Evolutionary conservation across 352 stramenopile species (phyloP).

Genomic region (Phytophthora chlamydospora): DNA sequence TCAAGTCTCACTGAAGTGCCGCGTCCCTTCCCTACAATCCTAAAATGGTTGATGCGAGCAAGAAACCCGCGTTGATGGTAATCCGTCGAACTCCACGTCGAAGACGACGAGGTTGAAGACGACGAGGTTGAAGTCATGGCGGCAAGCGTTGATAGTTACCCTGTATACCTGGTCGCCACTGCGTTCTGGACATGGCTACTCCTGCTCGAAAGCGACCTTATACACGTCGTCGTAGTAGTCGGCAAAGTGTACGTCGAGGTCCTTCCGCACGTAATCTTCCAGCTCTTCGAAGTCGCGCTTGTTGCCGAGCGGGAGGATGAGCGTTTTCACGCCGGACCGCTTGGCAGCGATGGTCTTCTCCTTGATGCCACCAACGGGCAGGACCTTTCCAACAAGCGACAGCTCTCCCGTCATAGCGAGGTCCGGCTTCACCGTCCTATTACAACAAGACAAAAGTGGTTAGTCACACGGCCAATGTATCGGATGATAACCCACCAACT

Average conservation of each 20-base stretch:
- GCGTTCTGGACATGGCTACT: constrained; percentile 19
- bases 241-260: constrained; percentile 96
- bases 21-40: constrained; percentile 5
- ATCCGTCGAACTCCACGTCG: not conserved
- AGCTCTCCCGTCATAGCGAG: constrained; percentile 98
- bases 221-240: constrained; percentile 97
- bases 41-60: not conserved
- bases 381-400: constrained; percentile 97
- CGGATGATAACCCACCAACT: not conserved
- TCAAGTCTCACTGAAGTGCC: constrained; percentile 16
- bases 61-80: too few relatives aligned
- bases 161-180: constrained; percentile 12
- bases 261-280: constrained; percentile 96
- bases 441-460: constrained; percentile 12
- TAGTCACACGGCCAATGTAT: constrained; percentile 6
- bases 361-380: constrained; percentile 99
- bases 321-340: constrained; percentile 93
- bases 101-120: not conserved
- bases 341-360: constrained; percentile 99
- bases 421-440: constrained; percentile 92
- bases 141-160: constrained; percentile 12
- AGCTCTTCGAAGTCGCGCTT: constrained; percentile 97
- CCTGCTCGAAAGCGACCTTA: constrained; percentile 91
- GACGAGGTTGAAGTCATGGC: not conserved
- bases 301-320: constrained; percentile 96